Percentiles rank a stretch among this genome's conserved stretches.
Conservation (phyloP, 345 rosid species). For the Salix exigua region DNA sequence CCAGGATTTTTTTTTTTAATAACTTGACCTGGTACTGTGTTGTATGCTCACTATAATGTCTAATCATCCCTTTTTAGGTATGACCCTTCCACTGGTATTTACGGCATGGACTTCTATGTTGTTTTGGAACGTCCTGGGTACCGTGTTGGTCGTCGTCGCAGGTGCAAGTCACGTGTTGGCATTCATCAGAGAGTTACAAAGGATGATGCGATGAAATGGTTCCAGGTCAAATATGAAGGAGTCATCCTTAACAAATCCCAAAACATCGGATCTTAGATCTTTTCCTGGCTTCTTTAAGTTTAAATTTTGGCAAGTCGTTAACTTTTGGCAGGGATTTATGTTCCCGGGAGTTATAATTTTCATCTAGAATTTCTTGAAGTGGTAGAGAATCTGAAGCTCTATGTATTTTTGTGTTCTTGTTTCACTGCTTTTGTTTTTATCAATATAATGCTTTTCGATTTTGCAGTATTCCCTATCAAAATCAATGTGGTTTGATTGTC, state of each 20-base stretch:
- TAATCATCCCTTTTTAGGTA: slow-evolving; percentile 29
- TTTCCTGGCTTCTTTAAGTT: background rate
- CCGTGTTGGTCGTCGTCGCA: slow-evolving; percentile 81
- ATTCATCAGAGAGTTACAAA: slow-evolving; percentile 85
- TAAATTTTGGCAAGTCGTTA: slow-evolving; percentile 5
- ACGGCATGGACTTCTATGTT: slow-evolving; percentile 71
- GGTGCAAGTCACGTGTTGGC: slow-evolving; percentile 80
- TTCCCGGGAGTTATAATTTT: background rate
- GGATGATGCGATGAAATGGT: slow-evolving; percentile 97
- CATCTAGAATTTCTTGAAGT: slow-evolving; percentile 1
- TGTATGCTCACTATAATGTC: background rate
- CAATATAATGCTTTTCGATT: background rate
- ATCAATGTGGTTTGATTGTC: background rate
- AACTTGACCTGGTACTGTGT: background rate
- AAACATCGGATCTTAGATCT: slow-evolving; percentile 32
- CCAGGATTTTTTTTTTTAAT: background rate
- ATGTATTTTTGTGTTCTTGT: background rate
- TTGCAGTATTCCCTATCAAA: background rate
- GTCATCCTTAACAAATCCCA: slow-evolving; percentile 79
- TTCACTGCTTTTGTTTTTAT: background rate
- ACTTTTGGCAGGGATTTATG: background rate
- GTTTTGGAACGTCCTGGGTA: slow-evolving; percentile 76
- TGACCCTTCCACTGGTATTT: slow-evolving; percentile 70
- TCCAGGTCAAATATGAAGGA: slow-evolving; percentile 86
- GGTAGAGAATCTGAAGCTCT: background rate